Evolutionary conservation across 768 basidiomycete species (phyloP), one percentile per base, ranked within the genome.

Genomic region (Termitomyces sp.): DNA sequence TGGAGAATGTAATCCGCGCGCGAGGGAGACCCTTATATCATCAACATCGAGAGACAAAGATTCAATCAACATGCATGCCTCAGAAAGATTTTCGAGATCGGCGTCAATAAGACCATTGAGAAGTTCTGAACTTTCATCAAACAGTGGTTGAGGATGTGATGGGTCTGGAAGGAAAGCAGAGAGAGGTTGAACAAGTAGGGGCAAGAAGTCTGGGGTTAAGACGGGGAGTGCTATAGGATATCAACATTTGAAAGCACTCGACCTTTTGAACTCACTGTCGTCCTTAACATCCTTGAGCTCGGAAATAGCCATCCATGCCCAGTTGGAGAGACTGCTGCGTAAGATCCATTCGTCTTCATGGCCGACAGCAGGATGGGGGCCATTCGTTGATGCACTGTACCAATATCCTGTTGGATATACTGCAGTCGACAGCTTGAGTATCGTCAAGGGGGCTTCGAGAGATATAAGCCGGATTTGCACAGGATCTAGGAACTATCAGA

Each of bases 331-430:
- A 8, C 79, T 80, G 54, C 75, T 80, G 20, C 91, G 82, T 47
- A 88, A 68, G 26, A 66, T 75, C 90, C 90, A 93, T 47, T 81
- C 75, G 61, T 90, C 87, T 34, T 73, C 70, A 31, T 67, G 49
- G 50, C 44, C 34, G 44, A 70, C 60, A 37, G 72, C 63, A 5
- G 65, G 58, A 4, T 44, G 63, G n/a, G 69, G 56, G 28, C 63
- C 70, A 1, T 61, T 54, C 33, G 64, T 61, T 26, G 59, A 42
- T 5, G 58, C 29, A 26, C 69, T 65, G 24, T 76, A 71, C 91
- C 92, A 93, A 13, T 81, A 73, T 10, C 82, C 84, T 13, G 85
- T 81, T n/a, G 87, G 87, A 68, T 91, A 94, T 67, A 92, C 77
- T 4, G 82, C 78, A 8, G 76, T 77, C 2, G 87, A 83, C 37